phyloP scores from a whole-genome alignment of 352 stramenopile species.

The Phytopythium ostracodes region DNA sequence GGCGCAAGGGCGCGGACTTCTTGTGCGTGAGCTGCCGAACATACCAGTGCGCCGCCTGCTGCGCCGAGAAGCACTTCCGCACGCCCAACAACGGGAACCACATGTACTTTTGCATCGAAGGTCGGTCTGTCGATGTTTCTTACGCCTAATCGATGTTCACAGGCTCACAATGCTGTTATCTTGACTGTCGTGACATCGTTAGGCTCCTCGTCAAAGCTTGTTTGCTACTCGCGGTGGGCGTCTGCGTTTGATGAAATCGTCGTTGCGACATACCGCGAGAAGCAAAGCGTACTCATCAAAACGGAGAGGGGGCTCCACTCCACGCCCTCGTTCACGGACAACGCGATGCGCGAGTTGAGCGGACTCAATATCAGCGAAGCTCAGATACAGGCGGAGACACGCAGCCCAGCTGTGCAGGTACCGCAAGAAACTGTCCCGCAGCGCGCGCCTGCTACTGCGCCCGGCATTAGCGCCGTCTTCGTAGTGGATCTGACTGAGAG shows the following conservation, averaged over 20 bases:
- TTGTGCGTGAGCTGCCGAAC: constrained; percentile 47
- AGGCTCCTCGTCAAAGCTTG: constrained; percentile 37
- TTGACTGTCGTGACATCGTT: background rate
- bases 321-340: background rate
- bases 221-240: constrained; percentile 46
- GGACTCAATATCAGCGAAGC: background rate
- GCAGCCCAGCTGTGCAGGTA: background rate
- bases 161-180: background rate
- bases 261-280: constrained; percentile 28
- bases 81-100: constrained; percentile 21
- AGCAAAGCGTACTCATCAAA: background rate
- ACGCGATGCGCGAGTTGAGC: background rate
- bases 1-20: constrained; percentile 38
- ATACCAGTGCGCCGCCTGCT: constrained; percentile 64
- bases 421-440: background rate
- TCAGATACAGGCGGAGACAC: background rate
- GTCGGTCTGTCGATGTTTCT: constrained; percentile 13
- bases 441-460: background rate
- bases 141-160: background rate
- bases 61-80: constrained; percentile 28
- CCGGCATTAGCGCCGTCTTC: background rate
- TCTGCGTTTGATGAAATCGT: constrained; percentile 36
- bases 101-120: constrained; percentile 59
- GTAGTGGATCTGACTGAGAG: constrained; percentile 38
- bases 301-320: background rate